These are phyloP conservation scores for Tricholoma furcatifolium DNA, from an alignment of 768 basidiomycete species.

Conservation along the genomic window DNA sequence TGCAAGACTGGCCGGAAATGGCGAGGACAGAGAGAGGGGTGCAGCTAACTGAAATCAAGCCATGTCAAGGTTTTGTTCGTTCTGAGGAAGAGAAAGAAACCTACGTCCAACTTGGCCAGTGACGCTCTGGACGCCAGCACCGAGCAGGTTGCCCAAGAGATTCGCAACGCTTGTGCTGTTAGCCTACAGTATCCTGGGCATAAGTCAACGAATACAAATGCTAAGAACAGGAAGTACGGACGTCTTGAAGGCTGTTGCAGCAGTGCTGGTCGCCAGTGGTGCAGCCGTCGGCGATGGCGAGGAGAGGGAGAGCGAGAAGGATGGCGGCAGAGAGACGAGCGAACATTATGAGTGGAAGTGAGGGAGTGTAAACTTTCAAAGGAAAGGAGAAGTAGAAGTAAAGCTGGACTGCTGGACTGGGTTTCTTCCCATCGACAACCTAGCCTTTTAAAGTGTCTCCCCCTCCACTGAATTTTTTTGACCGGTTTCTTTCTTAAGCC, in stretches of 20 bases:
- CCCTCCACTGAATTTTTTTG: no score
- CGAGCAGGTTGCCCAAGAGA: background rate
- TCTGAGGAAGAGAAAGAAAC: background rate
- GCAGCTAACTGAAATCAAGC: background rate
- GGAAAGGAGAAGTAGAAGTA: no score
- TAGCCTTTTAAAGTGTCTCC: no score
- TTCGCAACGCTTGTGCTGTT: background rate
- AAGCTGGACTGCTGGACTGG: no score
- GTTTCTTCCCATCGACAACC: no score
- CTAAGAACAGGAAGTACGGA: background rate
- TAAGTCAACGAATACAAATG: background rate
- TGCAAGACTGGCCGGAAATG: background rate
- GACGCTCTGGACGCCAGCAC: background rate
- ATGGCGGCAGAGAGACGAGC: slow-evolving; percentile 1
- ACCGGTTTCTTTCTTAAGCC: no score
- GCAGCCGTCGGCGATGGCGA: background rate
- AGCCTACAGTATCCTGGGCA: background rate
- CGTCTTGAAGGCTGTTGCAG: background rate
- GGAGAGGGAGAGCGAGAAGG: slow-evolving; percentile 1
- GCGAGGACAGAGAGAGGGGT: background rate
- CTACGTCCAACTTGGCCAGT: background rate
- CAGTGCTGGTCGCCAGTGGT: background rate
- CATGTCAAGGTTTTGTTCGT: background rate
- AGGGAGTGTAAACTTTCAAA: background rate
- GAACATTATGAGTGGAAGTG: background rate